Evolutionary conservation across 208 protist genomes (phyloP).

Genomic region (Blechomonas ayalai): DNA sequence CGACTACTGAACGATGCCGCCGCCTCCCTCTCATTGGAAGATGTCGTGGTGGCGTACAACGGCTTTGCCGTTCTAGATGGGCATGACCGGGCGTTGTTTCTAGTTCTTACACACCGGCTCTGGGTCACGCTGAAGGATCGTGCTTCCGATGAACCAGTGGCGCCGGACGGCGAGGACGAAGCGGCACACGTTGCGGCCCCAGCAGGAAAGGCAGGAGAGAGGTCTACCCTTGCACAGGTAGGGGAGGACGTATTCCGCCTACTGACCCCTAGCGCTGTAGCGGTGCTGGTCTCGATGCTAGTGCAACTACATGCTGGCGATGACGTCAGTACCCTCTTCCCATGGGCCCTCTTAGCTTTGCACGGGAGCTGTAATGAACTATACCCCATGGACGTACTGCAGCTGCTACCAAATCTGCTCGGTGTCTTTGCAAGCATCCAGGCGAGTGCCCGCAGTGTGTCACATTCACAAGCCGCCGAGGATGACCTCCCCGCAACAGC

Average conservation of each 20-base stretch:
- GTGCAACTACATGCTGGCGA: constrained; percentile 11
- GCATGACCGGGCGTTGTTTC: constrained; percentile 45
- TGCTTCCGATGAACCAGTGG: not conserved
- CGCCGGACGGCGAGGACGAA: not conserved
- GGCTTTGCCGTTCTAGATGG: constrained; percentile 70
- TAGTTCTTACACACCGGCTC: constrained; percentile 39
- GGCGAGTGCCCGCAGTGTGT: no score
- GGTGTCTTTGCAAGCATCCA: constrained; percentile 11
- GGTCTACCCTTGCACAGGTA: not conserved
- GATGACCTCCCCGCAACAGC: not conserved
- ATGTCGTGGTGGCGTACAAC: constrained; percentile 48
- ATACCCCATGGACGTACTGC: constrained; percentile 69
- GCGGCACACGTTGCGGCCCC: not conserved
- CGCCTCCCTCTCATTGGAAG: constrained; percentile 10
- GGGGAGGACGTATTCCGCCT: constrained; percentile 18
- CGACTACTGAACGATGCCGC: constrained; percentile 36
- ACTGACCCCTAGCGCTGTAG: constrained; percentile 58
- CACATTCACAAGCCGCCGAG: not conserved
- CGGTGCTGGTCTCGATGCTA: constrained; percentile 28
- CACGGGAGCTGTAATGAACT: constrained; percentile 22
- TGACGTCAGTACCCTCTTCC: constrained; percentile 20
- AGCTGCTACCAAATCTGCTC: constrained; percentile 37
- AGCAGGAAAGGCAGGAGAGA: not conserved
- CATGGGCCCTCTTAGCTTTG: constrained; percentile 48
- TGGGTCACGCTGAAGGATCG: constrained; percentile 23